A percentile compares a stretch with the other conserved stretches of the same genome.
Evolutionary conservation across 139 green algal species (phyloP).

Genomic region (Dunaliella sp.): DNA sequence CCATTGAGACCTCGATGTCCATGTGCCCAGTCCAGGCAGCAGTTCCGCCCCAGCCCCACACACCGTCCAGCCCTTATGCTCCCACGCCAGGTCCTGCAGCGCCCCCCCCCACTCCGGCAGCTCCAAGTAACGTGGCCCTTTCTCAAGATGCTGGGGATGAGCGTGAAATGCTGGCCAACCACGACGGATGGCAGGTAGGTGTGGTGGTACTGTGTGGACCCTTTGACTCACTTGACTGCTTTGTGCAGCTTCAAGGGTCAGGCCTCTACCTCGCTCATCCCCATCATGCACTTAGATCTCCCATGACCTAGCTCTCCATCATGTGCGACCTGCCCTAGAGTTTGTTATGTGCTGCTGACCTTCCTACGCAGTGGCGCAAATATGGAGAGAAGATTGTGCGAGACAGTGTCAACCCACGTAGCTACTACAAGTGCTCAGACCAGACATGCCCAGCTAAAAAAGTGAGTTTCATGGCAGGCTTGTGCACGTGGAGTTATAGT

Average conservation of each 20-base stretch:
- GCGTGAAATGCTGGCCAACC: neutral
- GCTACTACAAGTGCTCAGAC: constrained; percentile 94
- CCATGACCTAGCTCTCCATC: too few relatives aligned
- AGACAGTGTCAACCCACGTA: constrained; percentile 81
- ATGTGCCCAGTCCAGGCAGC: neutral
- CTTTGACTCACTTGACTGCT: too few relatives aligned
- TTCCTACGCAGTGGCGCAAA: constrained; percentile 46
- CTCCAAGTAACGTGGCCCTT: neutral
- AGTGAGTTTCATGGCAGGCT: too few relatives aligned
- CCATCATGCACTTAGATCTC: too few relatives aligned
- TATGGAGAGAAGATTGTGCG: constrained; percentile 97
- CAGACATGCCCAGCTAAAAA: constrained; percentile 74
- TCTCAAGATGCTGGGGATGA: neutral
- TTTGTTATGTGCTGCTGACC: too few relatives aligned
- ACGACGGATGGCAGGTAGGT: neutral
- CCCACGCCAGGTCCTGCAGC: neutral
- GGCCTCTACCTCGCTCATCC: too few relatives aligned
- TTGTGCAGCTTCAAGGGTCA: too few relatives aligned
- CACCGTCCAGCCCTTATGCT: neutral
- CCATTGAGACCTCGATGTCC: neutral
- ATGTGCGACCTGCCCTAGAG: too few relatives aligned
- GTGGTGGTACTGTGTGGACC: too few relatives aligned
- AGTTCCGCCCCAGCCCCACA: neutral
- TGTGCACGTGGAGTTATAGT: too few relatives aligned
- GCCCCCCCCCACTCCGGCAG: neutral